Base-by-base conservation (phyloP, 75 land plant species). In the Selaginella tamariscina region DNA sequence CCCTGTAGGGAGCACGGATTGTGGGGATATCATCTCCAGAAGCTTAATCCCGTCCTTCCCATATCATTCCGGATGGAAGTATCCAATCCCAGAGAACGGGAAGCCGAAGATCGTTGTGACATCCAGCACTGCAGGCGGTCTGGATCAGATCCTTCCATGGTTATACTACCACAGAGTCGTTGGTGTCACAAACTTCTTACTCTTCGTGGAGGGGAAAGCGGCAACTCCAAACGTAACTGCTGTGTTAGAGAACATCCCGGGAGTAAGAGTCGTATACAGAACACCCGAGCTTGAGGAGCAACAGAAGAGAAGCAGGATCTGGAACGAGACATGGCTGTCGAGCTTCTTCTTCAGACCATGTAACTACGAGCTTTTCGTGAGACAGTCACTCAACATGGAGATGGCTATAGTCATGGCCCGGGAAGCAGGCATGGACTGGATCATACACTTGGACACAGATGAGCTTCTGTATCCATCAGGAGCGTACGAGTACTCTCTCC, bases 381-480 rank as follows among this genome's bases (percentile, higher is more conserved):
- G 86, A 67, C 98, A 94, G 63, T 94, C 98, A 8, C 96, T 94
- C 24, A 94, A 94, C 59, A 94, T 94, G 98, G 98, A 94, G 71
- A 94, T 94, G 98, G 98, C 98, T 27, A 94, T 94, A 56, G 86
- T 94, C 28, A 86, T 89, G 78, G 82, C 84, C 73, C 66, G 88
- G 89, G 83, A 86, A 57, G 82, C 84, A 63, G 82, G 86, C 1
- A 77, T 89, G 88, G 98, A 93, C 26, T 93, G 98, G 98, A 89
- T 93, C 29, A 69, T 93, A 33, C 98, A 89, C 79, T 82, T 94
- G 33, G 98, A 94, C 74, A 94, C 96, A 18, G 98, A 94, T 81
- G 98, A 94, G 68, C 72, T 94, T 29, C 68, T 93, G 33, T 85
- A 93, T 74, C 98, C 96, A n/a, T 95, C 98, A 57, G 98, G 98